Evolutionary conservation across 2,329 filamentous ascomycete species (phyloP), one percentile per base, ranked within the genome.

Genomic region (Plenodomus biglobosus): DNA sequence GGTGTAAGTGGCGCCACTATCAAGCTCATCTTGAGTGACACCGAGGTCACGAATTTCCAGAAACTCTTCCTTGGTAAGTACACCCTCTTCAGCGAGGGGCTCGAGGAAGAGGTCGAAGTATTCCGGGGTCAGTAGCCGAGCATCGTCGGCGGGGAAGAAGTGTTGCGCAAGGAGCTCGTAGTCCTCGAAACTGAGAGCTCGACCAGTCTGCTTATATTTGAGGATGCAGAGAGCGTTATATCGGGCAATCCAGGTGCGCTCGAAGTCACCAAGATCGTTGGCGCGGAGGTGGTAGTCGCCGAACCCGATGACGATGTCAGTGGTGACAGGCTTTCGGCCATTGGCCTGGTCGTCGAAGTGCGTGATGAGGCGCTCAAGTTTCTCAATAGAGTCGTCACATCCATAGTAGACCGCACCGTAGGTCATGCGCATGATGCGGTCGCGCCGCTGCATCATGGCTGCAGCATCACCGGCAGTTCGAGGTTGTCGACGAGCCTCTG

Each of bases 101-200:
- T 34, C 21, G 35, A 55, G 35, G 19, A 53, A 50, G 19, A 57
- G 44, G 8, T 53, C 39, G n/a, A 53, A 55, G 16, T 52, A 27
- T 38, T 50, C 48, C 11, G 37, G 44, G 1, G 43, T 40, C 6
- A 55, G 21, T 8, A 50, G 36, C n/a, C 50, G 16, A 8, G n/a
- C 3, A 11, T 27, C 18, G 6, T 52, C 40, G 2, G 40, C 34
- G 0, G 54, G 54, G 10, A 55, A 55, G 7, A 56, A 40, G 15
- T 56, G 54, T 1, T 24, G 21, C 3, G 37, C 8, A 4, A 56
- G 52, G 16, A 42, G n/a, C 16, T 55, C 54, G 17, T 42, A 40
- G 19, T 56, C 54, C 8, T 52, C 51, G 13, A 16, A 18, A 19
- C 30, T 43, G 18, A 55, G 27, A 2, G 38, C 27, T 19, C 46